Percentiles rank a stretch among this genome's conserved stretches.
phyloP scores from a whole-genome alignment of 2,329 filamentous ascomycete species.

The Fusarium humuli region DNA sequence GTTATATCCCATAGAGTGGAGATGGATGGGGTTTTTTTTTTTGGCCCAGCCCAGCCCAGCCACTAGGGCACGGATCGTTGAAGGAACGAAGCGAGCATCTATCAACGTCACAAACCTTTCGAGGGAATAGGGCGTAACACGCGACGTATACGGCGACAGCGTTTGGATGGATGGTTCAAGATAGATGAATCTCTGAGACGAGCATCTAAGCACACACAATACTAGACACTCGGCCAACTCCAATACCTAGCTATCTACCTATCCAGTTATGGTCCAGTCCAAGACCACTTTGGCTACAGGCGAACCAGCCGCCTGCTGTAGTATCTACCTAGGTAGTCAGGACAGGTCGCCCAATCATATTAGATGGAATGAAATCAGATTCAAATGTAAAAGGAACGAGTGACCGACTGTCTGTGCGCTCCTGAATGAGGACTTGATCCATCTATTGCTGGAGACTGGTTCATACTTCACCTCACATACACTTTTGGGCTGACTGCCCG shows the following conservation, averaged over 20 bases:
- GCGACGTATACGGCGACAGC: slow-evolving; percentile 38
- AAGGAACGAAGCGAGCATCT: slow-evolving; percentile 15
- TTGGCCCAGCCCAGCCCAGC: not conserved
- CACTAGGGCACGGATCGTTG: slow-evolving; percentile 18
- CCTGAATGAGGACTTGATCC: not conserved
- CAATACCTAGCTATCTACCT: not conserved
- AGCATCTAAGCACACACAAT: slow-evolving; percentile 19
- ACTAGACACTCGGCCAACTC: slow-evolving; percentile 25
- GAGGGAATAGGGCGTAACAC: slow-evolving; percentile 15
- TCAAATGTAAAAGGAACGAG: slow-evolving; percentile 3
- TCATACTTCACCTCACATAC: not conserved
- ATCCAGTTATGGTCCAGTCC: slow-evolving; percentile 1
- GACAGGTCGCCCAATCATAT: not conserved
- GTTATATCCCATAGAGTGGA: slow-evolving; percentile 31
- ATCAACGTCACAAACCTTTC: slow-evolving; percentile 23
- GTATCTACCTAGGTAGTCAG: not conserved
- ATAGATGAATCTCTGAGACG: slow-evolving; percentile 3
- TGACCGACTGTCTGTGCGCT: slow-evolving; percentile 15
- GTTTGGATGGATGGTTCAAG: slow-evolving; percentile 23
- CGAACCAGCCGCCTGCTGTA: slow-evolving; percentile 33
- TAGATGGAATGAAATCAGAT: slow-evolving; percentile 3
- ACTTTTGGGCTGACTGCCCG: no score
- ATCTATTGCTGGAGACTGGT: not conserved
- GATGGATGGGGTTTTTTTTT: slow-evolving; percentile 1
- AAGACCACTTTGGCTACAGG: slow-evolving; percentile 20